These are phyloP conservation scores for Capronia americana DNA, from an alignment of 2,329 filamentous ascomycete species.

Conservation along the genomic window DNA sequence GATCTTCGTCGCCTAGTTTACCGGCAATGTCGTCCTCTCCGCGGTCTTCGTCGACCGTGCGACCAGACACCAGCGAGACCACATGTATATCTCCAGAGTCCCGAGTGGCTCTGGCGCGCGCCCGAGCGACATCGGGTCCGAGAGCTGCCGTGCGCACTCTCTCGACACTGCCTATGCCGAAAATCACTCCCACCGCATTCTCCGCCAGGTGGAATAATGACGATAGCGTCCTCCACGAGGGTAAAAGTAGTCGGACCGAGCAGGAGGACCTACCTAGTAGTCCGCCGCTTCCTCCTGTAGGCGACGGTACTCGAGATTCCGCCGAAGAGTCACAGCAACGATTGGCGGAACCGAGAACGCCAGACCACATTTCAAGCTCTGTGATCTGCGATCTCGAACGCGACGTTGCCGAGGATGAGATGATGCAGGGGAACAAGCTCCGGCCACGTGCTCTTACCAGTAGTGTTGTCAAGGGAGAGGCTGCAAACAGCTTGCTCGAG, in stretches of 20 bases:
- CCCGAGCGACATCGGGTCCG: slow-evolving; percentile 33
- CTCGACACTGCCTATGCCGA: slow-evolving; percentile 30
- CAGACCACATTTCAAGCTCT: slow-evolving; percentile 32
- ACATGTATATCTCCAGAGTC: slow-evolving; percentile 26
- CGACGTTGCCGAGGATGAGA: not conserved
- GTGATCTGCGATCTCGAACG: not conserved
- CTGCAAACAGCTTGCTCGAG: slow-evolving; percentile 38
- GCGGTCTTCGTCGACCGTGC: slow-evolving; percentile 30
- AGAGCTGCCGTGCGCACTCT: slow-evolving; percentile 29
- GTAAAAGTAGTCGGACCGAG: not conserved
- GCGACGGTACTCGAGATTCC: not conserved
- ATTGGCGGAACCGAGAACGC: slow-evolving; percentile 24
- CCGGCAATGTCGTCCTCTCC: slow-evolving; percentile 26
- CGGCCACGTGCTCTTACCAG: slow-evolving; percentile 32
- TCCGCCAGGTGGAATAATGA: slow-evolving; percentile 32
- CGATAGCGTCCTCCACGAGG: not conserved
- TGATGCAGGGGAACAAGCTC: slow-evolving; percentile 8
- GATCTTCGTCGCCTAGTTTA: slow-evolving; percentile 23
- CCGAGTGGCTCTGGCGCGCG: slow-evolving; percentile 33
- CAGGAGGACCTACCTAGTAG: slow-evolving; percentile 26
- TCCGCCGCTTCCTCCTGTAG: slow-evolving; percentile 25
- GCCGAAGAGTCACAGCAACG: not conserved
- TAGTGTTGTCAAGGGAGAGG: slow-evolving; percentile 40
- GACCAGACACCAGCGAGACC: slow-evolving; percentile 6
- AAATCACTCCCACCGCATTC: slow-evolving; percentile 34